These are phyloP conservation scores for Phytophthora macrochlamydospora DNA, from an alignment of 352 stramenopile genomes.

Conservation along the genomic window DNA sequence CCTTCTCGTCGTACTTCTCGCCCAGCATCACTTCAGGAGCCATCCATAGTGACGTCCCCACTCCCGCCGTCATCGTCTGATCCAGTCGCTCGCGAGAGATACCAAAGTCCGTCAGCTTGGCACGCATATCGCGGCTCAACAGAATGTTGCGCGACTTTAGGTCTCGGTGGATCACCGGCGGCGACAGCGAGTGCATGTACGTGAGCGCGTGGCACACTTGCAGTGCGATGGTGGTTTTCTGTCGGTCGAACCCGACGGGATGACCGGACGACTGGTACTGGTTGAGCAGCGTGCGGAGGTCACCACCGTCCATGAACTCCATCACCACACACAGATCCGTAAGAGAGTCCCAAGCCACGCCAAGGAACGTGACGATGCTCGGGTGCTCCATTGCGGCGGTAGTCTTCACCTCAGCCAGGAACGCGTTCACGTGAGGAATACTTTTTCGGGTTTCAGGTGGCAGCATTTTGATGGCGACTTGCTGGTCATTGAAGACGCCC, in stretches of 20 bases:
- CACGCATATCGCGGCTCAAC: not conserved
- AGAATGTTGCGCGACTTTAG: conserved; percentile 1
- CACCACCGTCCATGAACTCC: conserved; percentile 1
- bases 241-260: not conserved
- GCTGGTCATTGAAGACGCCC: not conserved
- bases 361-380: not conserved
- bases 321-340: not conserved
- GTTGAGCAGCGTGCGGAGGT: not conserved
- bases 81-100: conserved; percentile 1
- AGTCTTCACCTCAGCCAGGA: not conserved
- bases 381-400: not conserved
- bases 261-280: not conserved
- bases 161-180: not conserved
- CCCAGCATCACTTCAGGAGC: conserved; percentile 1
- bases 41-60: not conserved
- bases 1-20: not conserved
- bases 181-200: conserved; percentile 1
- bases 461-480: not conserved
- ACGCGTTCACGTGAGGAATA: conserved; percentile 1
- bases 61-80: not conserved
- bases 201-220: not conserved
- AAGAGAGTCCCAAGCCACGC: not conserved
- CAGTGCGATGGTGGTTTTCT: conserved; percentile 1
- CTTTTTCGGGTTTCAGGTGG: not conserved
- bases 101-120: not conserved